phyloP scores from a whole-genome alignment of 1,139 yeast genomes.

The Saccharomyces hybrid region DNA sequence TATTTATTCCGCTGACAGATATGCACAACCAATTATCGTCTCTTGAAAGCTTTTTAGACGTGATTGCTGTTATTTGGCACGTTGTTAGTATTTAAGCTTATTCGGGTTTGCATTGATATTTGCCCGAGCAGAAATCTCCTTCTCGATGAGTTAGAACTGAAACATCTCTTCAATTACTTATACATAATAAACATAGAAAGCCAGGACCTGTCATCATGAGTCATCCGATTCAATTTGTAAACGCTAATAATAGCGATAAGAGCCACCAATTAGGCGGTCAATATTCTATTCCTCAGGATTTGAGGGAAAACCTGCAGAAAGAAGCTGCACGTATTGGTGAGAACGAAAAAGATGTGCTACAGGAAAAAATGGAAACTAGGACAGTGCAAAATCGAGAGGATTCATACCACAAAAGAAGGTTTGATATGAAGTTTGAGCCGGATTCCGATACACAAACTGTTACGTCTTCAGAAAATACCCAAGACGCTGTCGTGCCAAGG shows the following conservation, averaged over 20 bases:
- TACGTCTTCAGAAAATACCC: conserved; percentile 22
- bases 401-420: conserved; percentile 38
- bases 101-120: neutral
- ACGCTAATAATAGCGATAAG: conserved; percentile 3
- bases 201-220: neutral
- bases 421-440: conserved; percentile 25
- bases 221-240: neutral
- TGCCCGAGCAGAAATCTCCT: neutral
- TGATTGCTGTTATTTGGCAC: neutral
- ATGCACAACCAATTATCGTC: neutral
- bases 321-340: conserved; percentile 29
- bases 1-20: neutral
- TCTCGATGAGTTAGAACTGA: neutral
- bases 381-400: conserved; percentile 34
- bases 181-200: neutral
- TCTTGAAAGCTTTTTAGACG: neutral
- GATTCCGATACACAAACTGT: neutral
- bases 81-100: neutral
- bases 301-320: conserved; percentile 28
- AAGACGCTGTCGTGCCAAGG: conserved; percentile 11
- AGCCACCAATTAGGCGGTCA: conserved; percentile 22
- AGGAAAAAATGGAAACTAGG: conserved; percentile 28
- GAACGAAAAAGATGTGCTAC: conserved; percentile 31
- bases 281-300: conserved; percentile 34
- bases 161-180: neutral